A percentile compares a stretch with the other conserved stretches of the same genome.
Conservation (phyloP, 495 filamentous ascomycete species). For the Neurospora sp. region DNA sequence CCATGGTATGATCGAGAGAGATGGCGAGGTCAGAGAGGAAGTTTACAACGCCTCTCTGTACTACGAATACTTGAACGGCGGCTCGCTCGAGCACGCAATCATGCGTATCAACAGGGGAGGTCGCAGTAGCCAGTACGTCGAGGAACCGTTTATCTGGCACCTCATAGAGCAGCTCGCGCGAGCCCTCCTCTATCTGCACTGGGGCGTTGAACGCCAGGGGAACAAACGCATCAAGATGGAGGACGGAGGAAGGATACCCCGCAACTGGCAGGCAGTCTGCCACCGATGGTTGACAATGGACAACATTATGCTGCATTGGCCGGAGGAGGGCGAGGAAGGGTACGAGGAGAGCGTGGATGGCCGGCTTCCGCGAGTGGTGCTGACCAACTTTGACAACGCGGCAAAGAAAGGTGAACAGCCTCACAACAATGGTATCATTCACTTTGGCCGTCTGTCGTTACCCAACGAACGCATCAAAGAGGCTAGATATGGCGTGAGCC, state of each 20-base stretch:
- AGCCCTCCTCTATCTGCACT: constrained; percentile 5
- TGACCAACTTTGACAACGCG: neutral
- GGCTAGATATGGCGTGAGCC: neutral
- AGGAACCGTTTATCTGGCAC: constrained; percentile 11
- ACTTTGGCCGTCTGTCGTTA: neutral
- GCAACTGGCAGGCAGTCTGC: neutral
- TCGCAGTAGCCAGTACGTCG: neutral
- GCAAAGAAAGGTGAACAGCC: neutral
- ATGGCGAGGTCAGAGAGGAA: neutral
- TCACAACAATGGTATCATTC: neutral
- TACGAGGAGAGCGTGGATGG: neutral
- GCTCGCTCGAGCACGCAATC: constrained; percentile 3
- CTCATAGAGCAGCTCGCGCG: constrained; percentile 5
- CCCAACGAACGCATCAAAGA: neutral
- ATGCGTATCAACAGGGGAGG: constrained; percentile 1
- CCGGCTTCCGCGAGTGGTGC: neutral
- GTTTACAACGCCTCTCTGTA: constrained; percentile 3
- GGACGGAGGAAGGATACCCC: neutral
- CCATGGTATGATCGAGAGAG: neutral
- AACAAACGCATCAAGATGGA: neutral
- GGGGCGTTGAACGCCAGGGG: neutral
- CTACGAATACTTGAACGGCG: constrained; percentile 5
- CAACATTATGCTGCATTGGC: neutral
- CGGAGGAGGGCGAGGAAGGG: neutral
- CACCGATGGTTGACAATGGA: neutral